These are phyloP conservation scores for Henckelia pumila DNA, from an alignment of 257 asterid species.

Conservation along the genomic window DNA sequence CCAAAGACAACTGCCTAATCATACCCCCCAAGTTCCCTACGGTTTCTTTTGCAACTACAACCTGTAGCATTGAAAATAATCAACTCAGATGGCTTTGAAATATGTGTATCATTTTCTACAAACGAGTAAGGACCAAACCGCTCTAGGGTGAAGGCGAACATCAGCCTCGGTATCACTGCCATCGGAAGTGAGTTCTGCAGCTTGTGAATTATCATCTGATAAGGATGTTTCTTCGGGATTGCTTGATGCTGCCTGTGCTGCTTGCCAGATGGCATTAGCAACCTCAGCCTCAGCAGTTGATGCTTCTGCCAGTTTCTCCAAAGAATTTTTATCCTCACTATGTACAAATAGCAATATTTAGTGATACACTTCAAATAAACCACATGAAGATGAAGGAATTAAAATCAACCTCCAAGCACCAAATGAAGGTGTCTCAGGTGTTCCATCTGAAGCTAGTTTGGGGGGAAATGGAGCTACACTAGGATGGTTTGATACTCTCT, in stretches of 20 bases:
- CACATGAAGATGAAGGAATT: constrained; percentile 20
- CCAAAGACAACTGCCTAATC: constrained; percentile 95
- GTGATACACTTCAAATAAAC: constrained; percentile 11
- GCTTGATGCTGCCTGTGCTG: constrained; percentile 77
- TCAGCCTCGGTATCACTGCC: constrained; percentile 78
- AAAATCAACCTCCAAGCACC: constrained; percentile 59
- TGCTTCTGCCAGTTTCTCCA: constrained; percentile 90
- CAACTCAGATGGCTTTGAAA: constrained; percentile 16
- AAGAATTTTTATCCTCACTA: constrained; percentile 74
- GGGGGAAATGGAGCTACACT: constrained; percentile 37
- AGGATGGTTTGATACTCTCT: constrained; percentile 40
- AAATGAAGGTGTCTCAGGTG: constrained; percentile 51
- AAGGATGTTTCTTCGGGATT: constrained; percentile 65
- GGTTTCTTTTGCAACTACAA: constrained; percentile 95
- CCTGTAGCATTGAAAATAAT: constrained; percentile 51
- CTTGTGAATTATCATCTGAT: constrained; percentile 71
- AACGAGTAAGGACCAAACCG: constrained; percentile 49
- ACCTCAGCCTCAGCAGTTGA: constrained; percentile 99
- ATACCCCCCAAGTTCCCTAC: constrained; percentile 96
- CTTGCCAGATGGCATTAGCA: constrained; percentile 94
- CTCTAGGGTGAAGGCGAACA: constrained; percentile 95
- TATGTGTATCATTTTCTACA: constrained; percentile 10
- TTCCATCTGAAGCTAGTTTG: constrained; percentile 46
- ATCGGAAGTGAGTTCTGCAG: constrained; percentile 69
- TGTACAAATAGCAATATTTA: constrained; percentile 21